phyloP scores from a whole-genome alignment of 805 yeast genomes.

The Saccharomycopsis sp. region DNA sequence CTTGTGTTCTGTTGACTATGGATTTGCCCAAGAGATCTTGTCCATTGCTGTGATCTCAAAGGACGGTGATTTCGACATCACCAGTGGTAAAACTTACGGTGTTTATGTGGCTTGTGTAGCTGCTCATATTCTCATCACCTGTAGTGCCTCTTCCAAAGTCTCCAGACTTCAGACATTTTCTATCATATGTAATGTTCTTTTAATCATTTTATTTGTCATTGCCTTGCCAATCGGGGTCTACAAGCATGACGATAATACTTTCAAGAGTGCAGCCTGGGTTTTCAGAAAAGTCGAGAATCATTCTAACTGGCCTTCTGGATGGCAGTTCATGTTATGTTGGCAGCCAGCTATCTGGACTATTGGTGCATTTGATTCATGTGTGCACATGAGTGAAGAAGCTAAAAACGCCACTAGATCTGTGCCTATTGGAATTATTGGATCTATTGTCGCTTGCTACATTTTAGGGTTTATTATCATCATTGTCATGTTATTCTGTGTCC shows the following conservation, averaged over 20 bases:
- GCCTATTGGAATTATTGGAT: conserved; percentile 57
- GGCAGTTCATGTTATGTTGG: conserved; percentile 43
- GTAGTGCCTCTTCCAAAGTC: conserved; percentile 48
- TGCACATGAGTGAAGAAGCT: conserved; percentile 70
- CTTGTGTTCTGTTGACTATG: conserved; percentile 61
- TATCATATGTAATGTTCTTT: conserved; percentile 44
- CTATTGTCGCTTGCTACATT: conserved; percentile 49
- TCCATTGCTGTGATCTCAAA: conserved; percentile 50
- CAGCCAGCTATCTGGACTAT: conserved; percentile 73
- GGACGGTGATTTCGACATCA: conserved; percentile 50
- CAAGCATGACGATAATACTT: not conserved
- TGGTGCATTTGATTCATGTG: conserved; percentile 65
- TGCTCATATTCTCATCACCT: conserved; percentile 46
- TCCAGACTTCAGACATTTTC: conserved; percentile 57
- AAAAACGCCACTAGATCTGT: conserved; percentile 54
- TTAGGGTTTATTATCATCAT: conserved; percentile 50
- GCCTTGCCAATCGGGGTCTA: conserved; percentile 54
- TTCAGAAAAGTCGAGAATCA: conserved; percentile 27
- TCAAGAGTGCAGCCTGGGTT: not conserved
- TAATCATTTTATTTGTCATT: conserved; percentile 50
- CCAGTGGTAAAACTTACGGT: conserved; percentile 52
- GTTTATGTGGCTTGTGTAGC: conserved; percentile 57
- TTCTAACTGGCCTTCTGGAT: conserved; percentile 53
- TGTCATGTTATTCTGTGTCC: conserved; percentile 49
- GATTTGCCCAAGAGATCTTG: conserved; percentile 52